Conservation (phyloP, 2,329 filamentous ascomycete species). For the Amauroascus niger region DNA sequence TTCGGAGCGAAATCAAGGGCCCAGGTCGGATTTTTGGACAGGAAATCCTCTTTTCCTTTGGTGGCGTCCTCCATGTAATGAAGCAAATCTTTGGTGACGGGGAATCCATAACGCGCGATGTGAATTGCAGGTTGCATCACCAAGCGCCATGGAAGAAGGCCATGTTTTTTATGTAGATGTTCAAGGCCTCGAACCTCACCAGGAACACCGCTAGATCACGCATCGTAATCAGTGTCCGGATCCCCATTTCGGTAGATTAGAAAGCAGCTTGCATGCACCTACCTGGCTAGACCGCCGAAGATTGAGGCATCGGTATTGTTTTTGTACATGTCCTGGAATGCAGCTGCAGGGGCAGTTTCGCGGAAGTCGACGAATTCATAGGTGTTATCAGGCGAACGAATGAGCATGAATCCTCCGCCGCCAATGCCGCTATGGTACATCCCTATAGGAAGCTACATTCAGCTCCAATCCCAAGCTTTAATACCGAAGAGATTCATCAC, state of each 20-base stretch:
- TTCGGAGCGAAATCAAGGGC: slow-evolving; percentile 81
- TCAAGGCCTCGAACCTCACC: slow-evolving; percentile 64
- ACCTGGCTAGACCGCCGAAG: slow-evolving; percentile 59
- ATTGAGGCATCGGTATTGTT: slow-evolving; percentile 59
- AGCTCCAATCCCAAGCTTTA: neutral
- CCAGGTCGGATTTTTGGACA: slow-evolving; percentile 67
- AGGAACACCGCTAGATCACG: slow-evolving; percentile 41
- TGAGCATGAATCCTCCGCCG: slow-evolving; percentile 82
- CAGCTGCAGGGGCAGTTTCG: slow-evolving; percentile 74
- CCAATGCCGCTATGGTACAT: slow-evolving; percentile 76
- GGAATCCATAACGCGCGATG: slow-evolving; percentile 64
- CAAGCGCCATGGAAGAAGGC: slow-evolving; percentile 56
- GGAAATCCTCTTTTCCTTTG: slow-evolving; percentile 50
- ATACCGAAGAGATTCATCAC: slow-evolving; percentile 13
- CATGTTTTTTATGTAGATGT: slow-evolving; percentile 58
- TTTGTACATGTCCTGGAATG: slow-evolving; percentile 74
- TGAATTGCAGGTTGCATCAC: slow-evolving; percentile 65
- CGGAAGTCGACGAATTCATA: slow-evolving; percentile 87
- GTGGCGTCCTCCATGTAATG: slow-evolving; percentile 57
- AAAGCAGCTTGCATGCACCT: slow-evolving; percentile 15
- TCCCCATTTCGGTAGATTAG: no score
- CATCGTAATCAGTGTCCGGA: neutral
- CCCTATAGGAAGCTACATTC: slow-evolving; percentile 30
- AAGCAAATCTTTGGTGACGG: slow-evolving; percentile 62
- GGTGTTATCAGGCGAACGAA: slow-evolving; percentile 60